Evolutionary conservation across 2,329 filamentous ascomycete genomes (phyloP), one percentile per base, ranked within the genome.

Genomic region (Arthrinium puccinioides): DNA sequence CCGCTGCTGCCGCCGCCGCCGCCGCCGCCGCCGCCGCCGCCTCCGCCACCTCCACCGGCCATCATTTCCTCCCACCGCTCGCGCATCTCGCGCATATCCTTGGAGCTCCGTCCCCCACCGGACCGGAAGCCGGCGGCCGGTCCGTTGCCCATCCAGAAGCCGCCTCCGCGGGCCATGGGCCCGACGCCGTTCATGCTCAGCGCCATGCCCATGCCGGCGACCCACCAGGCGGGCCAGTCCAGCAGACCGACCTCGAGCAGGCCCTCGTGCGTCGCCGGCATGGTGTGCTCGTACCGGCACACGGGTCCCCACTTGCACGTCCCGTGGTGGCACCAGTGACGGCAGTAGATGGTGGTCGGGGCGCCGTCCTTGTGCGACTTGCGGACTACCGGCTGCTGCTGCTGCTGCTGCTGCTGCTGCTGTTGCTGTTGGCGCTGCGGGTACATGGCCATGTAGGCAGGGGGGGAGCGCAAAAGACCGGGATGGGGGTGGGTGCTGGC

Each of bases 241-340:
- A 26, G 34, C 9, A 74, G 57, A 0, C 69, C 68, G 16, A 70
- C 59, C 37, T 59, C 56, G 8, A 46, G 48, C 6, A 73, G 61
- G 1, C 61, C 67, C 13, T 54, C 53, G 5, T 41, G 21, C 0
- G 62, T 66, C 41, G 47, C 48, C 4, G 71, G 72, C 69, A 75
- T 72, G 40, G 48, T 49, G 50, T 76, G 72, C 32, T 48, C 44
- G 50, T 61, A 68, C 4, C 58, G 57, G 51, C 72, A 76, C 8
- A 51, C 44, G 6, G 40, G 34, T 4, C 62, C 66, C 54, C 60
- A 72, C 46, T 57, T 62, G 52, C 72, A 76, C 10, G 52, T 59
- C 6, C 70, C 70, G 27, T 63, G 54, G 36, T 60, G 58, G 50
- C 69, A 72, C 69, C 69, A 76, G 50, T 67, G 57, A 10, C 63